Conservation (phyloP, 805 yeast species). For the Sungouiozyma ichnusensis region DNA sequence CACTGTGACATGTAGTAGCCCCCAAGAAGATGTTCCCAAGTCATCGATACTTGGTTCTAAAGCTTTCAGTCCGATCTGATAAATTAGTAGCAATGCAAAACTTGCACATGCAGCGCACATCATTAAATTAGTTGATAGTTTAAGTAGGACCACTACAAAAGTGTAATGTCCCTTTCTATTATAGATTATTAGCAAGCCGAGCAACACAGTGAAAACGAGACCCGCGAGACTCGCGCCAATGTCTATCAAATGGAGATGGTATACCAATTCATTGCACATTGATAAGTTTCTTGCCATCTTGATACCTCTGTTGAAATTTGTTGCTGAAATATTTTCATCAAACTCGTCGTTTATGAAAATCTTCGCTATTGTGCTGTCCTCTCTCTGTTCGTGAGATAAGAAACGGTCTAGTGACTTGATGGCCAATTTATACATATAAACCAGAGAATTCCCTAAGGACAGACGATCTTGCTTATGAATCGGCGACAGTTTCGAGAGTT, state of each 20-base stretch:
- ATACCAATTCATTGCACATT: neutral
- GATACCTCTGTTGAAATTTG: slow-evolving; percentile 5
- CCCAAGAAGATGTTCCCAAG: neutral
- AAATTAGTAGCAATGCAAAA: neutral
- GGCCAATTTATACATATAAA: slow-evolving; percentile 17
- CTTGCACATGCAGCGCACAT: neutral
- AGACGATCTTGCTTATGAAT: slow-evolving; percentile 11
- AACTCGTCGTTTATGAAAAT: slow-evolving; percentile 5
- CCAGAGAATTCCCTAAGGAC: slow-evolving; percentile 19
- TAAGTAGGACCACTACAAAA: neutral
- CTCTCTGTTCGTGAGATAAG: slow-evolving; percentile 9
- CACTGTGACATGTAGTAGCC: neutral
- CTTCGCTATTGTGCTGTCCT: slow-evolving; percentile 13
- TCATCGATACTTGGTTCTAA: neutral
- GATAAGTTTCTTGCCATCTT: slow-evolving; percentile 7
- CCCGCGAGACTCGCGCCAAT: neutral
- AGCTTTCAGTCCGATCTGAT: neutral
- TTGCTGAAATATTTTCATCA: neutral
- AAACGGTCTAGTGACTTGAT: slow-evolving; percentile 14
- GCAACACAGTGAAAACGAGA: neutral
- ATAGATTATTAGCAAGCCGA: neutral
- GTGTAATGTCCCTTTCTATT: neutral
- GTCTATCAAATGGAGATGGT: neutral
- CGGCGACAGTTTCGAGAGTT: slow-evolving; percentile 18
- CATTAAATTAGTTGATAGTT: neutral